Percentiles rank a stretch among this genome's conserved stretches.
These are phyloP conservation scores for Leccinum fuscescens DNA, from an alignment of 1,284 basidiomycete species.

Conservation along the genomic window DNA sequence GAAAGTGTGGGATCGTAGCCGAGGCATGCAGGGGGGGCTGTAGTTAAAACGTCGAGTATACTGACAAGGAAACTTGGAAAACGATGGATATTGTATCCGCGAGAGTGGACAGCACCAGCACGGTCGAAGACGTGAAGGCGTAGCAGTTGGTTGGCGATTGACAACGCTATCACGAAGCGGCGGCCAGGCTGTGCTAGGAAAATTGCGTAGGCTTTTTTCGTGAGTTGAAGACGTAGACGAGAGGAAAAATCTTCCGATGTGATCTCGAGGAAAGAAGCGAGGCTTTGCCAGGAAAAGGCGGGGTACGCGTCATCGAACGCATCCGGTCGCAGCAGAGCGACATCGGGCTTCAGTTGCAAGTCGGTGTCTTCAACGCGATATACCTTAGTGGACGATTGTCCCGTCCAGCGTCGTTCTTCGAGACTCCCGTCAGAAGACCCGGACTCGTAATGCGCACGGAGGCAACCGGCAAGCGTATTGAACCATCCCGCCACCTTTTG, in stretches of 20 bases:
- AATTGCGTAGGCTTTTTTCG: not conserved
- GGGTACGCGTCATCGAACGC: too few species aligned
- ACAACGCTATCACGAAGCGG: not conserved
- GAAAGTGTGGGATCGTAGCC: not conserved
- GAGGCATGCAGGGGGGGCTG: not conserved
- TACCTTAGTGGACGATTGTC: too few species aligned
- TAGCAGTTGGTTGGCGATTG: not conserved
- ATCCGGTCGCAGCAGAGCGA: too few species aligned
- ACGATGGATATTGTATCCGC: not conserved
- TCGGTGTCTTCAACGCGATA: too few species aligned
- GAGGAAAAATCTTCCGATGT: not conserved
- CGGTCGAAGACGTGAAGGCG: not conserved
- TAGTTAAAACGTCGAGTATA: not conserved
- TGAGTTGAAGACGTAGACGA: not conserved
- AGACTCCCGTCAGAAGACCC: too few species aligned
- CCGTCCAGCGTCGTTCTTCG: too few species aligned
- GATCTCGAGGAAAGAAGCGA: not conserved
- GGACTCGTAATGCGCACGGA: too few species aligned
- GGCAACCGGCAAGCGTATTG: too few species aligned
- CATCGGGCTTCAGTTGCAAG: too few species aligned
- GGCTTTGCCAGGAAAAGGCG: too few species aligned
- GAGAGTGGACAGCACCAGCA: not conserved
- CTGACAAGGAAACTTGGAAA: not conserved
- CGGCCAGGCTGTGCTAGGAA: not conserved
- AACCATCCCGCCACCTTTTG: too few species aligned